phyloP scores from a whole-genome alignment of 2,329 filamentous ascomycete species.

The Ophiocordyceps camponoti-rufipedis region DNA sequence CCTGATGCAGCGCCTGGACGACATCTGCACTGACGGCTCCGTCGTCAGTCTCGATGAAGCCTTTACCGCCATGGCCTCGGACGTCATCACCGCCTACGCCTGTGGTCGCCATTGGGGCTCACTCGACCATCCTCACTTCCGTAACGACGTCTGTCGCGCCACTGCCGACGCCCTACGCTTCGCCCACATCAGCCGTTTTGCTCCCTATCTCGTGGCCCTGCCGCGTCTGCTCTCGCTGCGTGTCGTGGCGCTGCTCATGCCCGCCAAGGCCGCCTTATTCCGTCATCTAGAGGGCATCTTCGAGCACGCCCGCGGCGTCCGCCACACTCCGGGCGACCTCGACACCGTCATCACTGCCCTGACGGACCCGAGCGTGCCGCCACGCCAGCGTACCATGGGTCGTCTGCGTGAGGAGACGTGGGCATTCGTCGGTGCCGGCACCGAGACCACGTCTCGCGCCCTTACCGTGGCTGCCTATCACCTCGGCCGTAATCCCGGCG shows the following conservation, averaged over 20 bases:
- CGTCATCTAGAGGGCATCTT: neutral
- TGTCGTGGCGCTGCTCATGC: neutral
- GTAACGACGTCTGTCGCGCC: neutral
- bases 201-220: neutral
- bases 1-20: neutral
- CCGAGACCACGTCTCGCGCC: neutral
- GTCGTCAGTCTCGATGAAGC: neutral
- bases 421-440: neutral
- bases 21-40: neutral
- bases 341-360: neutral
- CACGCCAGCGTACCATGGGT: neutral
- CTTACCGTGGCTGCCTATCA: neutral
- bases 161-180: neutral
- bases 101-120: neutral
- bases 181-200: neutral
- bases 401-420: neutral
- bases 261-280: neutral
- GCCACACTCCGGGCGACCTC: neutral
- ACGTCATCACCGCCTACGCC: neutral
- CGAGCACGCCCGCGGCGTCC: neutral
- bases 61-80: neutral
- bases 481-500: neutral
- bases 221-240: neutral
- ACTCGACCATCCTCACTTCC: neutral
- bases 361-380: neutral